phyloP scores from a whole-genome alignment of 2,329 filamentous ascomycete genomes.

The Exophiala oligosperma region DNA sequence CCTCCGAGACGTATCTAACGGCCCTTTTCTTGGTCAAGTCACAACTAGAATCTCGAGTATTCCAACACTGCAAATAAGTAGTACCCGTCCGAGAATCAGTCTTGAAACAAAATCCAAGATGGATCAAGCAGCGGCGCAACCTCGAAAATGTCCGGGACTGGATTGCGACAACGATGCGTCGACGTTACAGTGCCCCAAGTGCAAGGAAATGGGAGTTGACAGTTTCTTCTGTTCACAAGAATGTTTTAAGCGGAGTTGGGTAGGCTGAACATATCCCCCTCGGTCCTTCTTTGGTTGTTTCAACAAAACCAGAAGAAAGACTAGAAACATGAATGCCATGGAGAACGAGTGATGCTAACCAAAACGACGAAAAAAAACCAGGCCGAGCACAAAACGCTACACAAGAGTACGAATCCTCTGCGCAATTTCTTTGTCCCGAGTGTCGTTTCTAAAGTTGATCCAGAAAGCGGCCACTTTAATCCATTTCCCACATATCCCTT shows the following conservation, averaged over 20 bases:
- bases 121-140: conserved; percentile 34
- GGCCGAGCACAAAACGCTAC: conserved; percentile 77
- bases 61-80: too few species aligned
- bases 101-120: conserved; percentile 10
- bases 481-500: conserved; percentile 87
- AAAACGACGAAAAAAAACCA: conserved; percentile 39
- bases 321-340: conserved; percentile 1
- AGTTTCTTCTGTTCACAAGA: conserved; percentile 98
- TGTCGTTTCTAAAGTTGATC: conserved; percentile 85
- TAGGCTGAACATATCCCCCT: conserved; percentile 50
- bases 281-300: conserved; percentile 14
- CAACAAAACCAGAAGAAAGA: conserved; percentile 10
- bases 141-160: conserved; percentile 66
- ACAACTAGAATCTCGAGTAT: too few species aligned
- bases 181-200: conserved; percentile 88
- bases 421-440: conserved; percentile 73
- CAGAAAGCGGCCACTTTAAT: conserved; percentile 87
- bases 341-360: conserved; percentile 5
- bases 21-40: too few species aligned
- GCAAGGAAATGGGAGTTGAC: conserved; percentile 83
- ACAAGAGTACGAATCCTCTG: conserved; percentile 78
- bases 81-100: too few species aligned
- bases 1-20: too few species aligned
- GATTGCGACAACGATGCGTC: conserved; percentile 88
- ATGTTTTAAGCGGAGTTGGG: conserved; percentile 99